phyloP scores from a whole-genome alignment of 139 green algal genomes.

The Auxenochlorella pyrenoidosa region DNA sequence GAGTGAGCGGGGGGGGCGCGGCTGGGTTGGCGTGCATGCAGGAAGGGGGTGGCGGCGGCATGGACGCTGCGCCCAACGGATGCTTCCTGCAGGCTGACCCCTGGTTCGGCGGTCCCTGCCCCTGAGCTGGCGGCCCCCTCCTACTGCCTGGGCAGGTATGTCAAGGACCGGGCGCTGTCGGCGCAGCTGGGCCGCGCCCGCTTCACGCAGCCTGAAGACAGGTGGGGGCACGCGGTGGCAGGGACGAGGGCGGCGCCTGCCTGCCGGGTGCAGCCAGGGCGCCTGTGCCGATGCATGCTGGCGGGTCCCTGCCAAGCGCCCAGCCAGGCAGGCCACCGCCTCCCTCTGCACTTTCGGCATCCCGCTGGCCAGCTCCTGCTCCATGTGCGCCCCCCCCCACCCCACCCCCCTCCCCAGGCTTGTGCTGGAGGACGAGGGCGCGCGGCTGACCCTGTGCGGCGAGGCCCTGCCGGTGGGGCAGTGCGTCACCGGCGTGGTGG shows the following conservation, averaged over 20 bases:
- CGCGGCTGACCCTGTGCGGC: slow-evolving; percentile 79
- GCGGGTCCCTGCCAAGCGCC: no score
- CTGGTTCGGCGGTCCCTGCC: no score
- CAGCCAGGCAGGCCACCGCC: no score
- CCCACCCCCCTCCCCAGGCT: slow-evolving; percentile 35
- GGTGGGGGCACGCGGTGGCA: neutral
- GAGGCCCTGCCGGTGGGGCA: slow-evolving; percentile 52
- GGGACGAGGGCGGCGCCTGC: neutral
- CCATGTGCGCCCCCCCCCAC: neutral
- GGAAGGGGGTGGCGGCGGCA: neutral
- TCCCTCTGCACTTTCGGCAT: no score
- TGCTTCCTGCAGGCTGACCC: no score
- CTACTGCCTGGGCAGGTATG: slow-evolving; percentile 65
- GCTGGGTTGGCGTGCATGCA: neutral
- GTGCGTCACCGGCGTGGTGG: slow-evolving; percentile 87
- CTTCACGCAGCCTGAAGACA: slow-evolving; percentile 83
- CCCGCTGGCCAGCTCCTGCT: no score
- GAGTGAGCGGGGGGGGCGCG: slow-evolving; percentile 55
- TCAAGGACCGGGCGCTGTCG: slow-evolving; percentile 47
- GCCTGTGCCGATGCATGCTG: no score
- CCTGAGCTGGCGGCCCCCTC: no score
- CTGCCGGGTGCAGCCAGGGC: neutral
- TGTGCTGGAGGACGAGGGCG: slow-evolving; percentile 95
- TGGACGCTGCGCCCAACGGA: neutral
- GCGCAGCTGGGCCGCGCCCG: slow-evolving; percentile 46